Conservation (phyloP, 306 rosid species). For the Fagus crenata region DNA sequence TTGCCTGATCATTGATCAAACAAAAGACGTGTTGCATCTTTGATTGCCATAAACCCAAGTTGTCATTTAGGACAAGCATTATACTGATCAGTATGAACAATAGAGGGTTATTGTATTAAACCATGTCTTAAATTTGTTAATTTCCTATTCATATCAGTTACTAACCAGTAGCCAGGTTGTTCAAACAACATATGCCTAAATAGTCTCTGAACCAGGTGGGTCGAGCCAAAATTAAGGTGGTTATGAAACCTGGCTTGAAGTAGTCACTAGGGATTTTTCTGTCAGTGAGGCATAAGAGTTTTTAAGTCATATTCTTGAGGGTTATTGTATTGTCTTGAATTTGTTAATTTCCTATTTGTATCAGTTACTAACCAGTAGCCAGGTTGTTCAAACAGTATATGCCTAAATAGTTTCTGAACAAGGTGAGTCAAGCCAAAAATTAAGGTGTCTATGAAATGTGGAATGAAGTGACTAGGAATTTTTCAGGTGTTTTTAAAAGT, state of each 20-base stretch:
- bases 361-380: background rate
- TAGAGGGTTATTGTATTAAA: background rate
- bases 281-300: too few relatives aligned
- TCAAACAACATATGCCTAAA: background rate
- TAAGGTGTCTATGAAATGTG: constrained; percentile 27
- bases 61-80: constrained; percentile 38
- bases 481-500: constrained; percentile 14
- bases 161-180: background rate
- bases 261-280: background rate
- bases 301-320: too few relatives aligned
- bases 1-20: constrained; percentile 18
- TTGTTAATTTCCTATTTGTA: background rate
- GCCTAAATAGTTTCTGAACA: constrained; percentile 2
- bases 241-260: constrained; percentile 28
- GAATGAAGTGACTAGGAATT: constrained; percentile 22
- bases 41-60: constrained; percentile 27
- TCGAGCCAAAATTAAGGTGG: constrained; percentile 24
- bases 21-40: constrained; percentile 39
- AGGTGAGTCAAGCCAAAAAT: constrained; percentile 21
- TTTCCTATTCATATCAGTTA: background rate
- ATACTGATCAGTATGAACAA: constrained; percentile 6
- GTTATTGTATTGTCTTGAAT: background rate
- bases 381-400: constrained; percentile 1
- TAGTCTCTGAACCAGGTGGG: constrained; percentile 13
- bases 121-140: background rate